Base-by-base conservation (phyloP, 129 eudicot species). In the Glebionis coronaria region DNA sequence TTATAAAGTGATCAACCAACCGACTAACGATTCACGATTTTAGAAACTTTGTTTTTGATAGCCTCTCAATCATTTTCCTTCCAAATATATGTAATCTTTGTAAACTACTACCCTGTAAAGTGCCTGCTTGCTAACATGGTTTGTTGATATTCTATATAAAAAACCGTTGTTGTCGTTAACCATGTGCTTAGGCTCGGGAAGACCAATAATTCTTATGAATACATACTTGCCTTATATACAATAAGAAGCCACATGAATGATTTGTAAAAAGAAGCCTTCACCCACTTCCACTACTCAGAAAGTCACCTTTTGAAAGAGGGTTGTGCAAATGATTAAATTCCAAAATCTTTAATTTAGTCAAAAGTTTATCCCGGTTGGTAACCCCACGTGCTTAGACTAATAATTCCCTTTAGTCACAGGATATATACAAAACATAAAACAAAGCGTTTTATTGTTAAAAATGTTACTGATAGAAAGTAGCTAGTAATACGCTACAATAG, bases 321-420 rank as follows among this genome's bases (percentile, higher is more conserved):
- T 61, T 51, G 62, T 38, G 68, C 12, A 35, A 74, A 66, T 74
- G 61, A 74, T 74, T 74, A 65, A 68, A 73, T 65, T 65, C 78
- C 78, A 73, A 73, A 63, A 56, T 56, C 42, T 56, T 14, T 73
- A 67, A 67, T 57, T 66, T 74, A 58, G 79, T 66, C 79, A 74
- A 74, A 74, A 67, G 57, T 58, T 57, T 31, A 5, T 27, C 71
- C 59, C 67, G 65, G 58, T 38, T 67, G 44, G 44, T 66, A 20
- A 31, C 61, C 14, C 67, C 78, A 74, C 78, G 76, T 71, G 63
- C 35, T 20, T 61, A 61, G 44, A 60, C 19, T 29, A 13, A 29
- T 47, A 9, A 29, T 65, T 57, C 35, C 46, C 46, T 31, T 64
- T 27, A 25, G 2, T 61, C 54, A 13, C 27, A 18, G 10, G 29